phyloP scores from a whole-genome alignment of 2,329 filamentous ascomycete species.

The Trichoderma hamatum region DNA sequence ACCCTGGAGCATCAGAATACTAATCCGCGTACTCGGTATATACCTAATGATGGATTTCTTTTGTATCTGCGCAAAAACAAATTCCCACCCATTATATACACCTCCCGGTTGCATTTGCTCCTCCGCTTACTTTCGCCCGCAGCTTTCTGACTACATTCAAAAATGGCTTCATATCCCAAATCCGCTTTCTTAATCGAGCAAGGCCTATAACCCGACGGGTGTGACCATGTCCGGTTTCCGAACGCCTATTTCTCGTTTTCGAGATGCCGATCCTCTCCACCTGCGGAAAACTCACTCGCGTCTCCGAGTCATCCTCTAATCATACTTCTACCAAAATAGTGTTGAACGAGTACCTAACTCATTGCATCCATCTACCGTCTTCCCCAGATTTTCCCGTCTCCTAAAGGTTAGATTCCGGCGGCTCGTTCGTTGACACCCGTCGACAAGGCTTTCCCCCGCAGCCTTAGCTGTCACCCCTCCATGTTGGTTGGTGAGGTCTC shows the following conservation, averaged over 20 bases:
- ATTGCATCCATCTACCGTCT: background rate
- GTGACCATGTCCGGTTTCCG: background rate
- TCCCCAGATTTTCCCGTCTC: slow-evolving; percentile 23
- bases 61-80: background rate
- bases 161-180: slow-evolving; percentile 7
- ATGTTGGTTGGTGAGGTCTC: background rate
- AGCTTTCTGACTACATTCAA: background rate
- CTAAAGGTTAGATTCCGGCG: slow-evolving; percentile 13
- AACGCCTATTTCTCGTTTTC: background rate
- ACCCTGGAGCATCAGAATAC: slow-evolving; percentile 1
- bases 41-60: background rate
- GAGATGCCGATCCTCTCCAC: slow-evolving; percentile 11
- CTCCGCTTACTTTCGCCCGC: background rate
- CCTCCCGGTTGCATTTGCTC: background rate
- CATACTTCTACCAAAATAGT: background rate
- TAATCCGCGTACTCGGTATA: background rate
- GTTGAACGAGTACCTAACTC: background rate
- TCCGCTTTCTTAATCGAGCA: slow-evolving; percentile 1
- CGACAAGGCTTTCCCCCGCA: slow-evolving; percentile 15
- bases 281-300: background rate
- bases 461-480: slow-evolving; percentile 3
- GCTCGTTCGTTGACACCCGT: slow-evolving; percentile 2
- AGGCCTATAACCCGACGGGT: slow-evolving; percentile 13
- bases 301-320: background rate
- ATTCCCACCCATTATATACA: slow-evolving; percentile 9